A percentile compares a stretch with the other conserved stretches of the same genome.
These are phyloP conservation scores for Hibiscus mutabilis DNA, from an alignment of 345 rosid genomes.

Conservation along the genomic window DNA sequence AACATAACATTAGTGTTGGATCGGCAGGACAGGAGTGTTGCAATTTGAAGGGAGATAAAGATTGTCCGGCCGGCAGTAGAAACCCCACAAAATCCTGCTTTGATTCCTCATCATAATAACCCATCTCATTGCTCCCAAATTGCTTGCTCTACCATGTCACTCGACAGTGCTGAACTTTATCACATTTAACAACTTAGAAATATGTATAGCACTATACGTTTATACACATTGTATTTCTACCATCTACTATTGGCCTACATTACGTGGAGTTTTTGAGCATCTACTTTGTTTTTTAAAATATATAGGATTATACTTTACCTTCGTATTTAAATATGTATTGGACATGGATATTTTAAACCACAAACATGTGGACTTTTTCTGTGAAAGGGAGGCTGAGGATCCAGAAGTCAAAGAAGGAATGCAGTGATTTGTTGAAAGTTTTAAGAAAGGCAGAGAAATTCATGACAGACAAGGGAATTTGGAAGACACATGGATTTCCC, in stretches of 20 bases:
- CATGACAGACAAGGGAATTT: background rate
- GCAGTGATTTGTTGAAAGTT: constrained; percentile 8
- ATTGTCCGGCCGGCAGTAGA: background rate
- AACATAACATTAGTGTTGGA: background rate
- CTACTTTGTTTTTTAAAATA: background rate
- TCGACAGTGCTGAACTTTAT: background rate
- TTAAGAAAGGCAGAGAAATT: background rate
- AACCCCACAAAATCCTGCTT: constrained; percentile 24
- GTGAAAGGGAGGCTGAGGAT: background rate
- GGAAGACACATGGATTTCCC: background rate
- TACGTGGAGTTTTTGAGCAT: background rate
- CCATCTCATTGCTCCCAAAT: background rate
- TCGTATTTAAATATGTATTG: background rate
- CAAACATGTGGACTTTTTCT: background rate
- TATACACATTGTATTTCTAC: background rate
- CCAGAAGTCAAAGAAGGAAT: constrained; percentile 15
- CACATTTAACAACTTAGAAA: background rate
- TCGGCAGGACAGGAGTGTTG: background rate
- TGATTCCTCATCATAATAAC: constrained; percentile 21
- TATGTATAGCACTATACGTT: background rate
- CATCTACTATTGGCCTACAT: background rate
- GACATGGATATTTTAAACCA: background rate
- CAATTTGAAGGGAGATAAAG: background rate
- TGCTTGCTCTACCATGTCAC: constrained; percentile 1
- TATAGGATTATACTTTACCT: background rate